phyloP scores from a whole-genome alignment of 1,139 yeast genomes.

The Scheffersomyces segobiensis region DNA sequence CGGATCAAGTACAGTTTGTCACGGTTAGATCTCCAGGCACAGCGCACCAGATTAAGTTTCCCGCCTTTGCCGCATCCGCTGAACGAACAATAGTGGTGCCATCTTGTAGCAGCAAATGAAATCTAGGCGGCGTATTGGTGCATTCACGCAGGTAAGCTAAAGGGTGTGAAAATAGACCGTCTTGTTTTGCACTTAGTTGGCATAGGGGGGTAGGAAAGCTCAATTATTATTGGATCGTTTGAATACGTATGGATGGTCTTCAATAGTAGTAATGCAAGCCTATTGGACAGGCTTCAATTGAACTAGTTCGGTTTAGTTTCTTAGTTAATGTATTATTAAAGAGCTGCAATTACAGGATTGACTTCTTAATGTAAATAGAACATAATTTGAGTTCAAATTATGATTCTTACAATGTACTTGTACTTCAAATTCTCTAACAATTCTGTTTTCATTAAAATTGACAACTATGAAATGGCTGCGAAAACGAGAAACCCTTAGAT shows the following conservation, averaged over 20 bases:
- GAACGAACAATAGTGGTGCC: not conserved
- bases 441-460: too few relatives aligned
- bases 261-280: not conserved
- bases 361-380: too few relatives aligned
- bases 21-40: conserved; percentile 16
- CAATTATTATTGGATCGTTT: not conserved
- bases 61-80: conserved; percentile 5
- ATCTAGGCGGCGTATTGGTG: not conserved
- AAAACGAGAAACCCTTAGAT: too few relatives aligned
- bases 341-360: too few relatives aligned
- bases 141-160: not conserved
- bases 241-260: not conserved
- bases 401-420: too few relatives aligned
- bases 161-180: not conserved
- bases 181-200: not conserved
- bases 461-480: not conserved
- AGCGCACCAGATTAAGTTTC: conserved; percentile 8
- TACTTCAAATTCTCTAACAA: too few relatives aligned
- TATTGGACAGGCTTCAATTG: too few relatives aligned
- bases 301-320: too few relatives aligned
- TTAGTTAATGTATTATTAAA: too few relatives aligned
- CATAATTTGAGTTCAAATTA: too few relatives aligned
- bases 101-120: not conserved
- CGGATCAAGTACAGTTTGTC: conserved; percentile 37
- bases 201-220: not conserved